Evolutionary conservation across 1,284 basidiomycete genomes (phyloP).

Genomic region (Sporisorium iseilematis-ciliati): DNA sequence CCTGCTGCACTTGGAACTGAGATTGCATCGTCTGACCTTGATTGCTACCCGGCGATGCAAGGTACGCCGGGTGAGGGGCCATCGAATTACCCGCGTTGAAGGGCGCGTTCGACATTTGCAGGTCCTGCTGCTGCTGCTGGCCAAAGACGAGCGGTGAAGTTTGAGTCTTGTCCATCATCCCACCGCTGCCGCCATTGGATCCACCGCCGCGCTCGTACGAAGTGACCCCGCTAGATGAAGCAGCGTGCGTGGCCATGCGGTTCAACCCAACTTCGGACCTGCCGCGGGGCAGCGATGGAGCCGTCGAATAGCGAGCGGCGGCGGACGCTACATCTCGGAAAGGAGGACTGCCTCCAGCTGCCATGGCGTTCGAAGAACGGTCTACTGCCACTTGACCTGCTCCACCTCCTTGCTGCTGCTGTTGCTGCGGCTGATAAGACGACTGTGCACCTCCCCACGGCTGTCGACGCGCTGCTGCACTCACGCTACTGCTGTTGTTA

Average conservation of each 20-base stretch:
- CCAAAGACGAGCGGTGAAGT: conserved; percentile 9
- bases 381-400: background rate
- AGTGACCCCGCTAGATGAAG: conserved; percentile 6
- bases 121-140: background rate
- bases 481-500: background rate
- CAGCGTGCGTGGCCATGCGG: background rate
- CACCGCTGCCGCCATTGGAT: conserved; percentile 2
- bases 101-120: background rate
- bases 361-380: background rate
- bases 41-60: conserved; percentile 23
- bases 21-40: conserved; percentile 1
- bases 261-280: conserved; percentile 22
- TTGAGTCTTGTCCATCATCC: conserved; percentile 1
- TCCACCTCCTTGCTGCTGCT: conserved; percentile 1
- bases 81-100: conserved; percentile 8
- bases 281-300: conserved; percentile 25
- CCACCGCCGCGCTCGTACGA: conserved; percentile 35
- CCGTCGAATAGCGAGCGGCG: conserved; percentile 22
- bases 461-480: conserved; percentile 8
- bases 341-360: conserved; percentile 19
- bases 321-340: conserved; percentile 29
- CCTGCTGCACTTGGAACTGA: background rate
- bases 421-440: conserved; percentile 14
- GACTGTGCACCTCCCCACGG: conserved; percentile 15
- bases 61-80: conserved; percentile 42